These are phyloP conservation scores for Arctostaphylos glauca DNA, from an alignment of 148 eudicot genomes.

Conservation along the genomic window DNA sequence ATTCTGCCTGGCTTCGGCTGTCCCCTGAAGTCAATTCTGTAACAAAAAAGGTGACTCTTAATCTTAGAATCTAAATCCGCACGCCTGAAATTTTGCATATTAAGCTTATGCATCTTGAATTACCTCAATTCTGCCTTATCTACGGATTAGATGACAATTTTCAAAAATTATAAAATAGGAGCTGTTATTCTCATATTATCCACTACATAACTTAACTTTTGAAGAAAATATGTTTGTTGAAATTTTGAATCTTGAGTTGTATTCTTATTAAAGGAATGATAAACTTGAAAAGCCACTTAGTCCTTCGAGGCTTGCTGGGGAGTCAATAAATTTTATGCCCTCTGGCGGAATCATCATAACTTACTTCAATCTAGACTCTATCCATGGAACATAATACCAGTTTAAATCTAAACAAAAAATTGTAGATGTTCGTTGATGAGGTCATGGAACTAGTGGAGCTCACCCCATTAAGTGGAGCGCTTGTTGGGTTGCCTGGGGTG, in stretches of 20 bases:
- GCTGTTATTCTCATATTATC: not conserved
- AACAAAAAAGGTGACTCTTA: slow-evolving; percentile 30
- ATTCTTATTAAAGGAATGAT: not conserved
- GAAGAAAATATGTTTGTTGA: not conserved
- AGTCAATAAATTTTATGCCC: not conserved
- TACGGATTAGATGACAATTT: not conserved
- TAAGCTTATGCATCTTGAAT: not conserved
- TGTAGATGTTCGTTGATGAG: slow-evolving; percentile 58
- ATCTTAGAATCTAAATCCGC: not conserved
- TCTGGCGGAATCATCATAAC: not conserved
- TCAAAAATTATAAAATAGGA: not conserved
- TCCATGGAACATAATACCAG: not conserved
- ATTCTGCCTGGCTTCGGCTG: slow-evolving; percentile 58
- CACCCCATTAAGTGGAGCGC: slow-evolving; percentile 36
- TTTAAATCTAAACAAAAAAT: not conserved
- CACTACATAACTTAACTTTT: not conserved
- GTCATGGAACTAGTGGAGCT: slow-evolving; percentile 62
- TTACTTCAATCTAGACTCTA: not conserved
- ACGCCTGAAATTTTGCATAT: not conserved
- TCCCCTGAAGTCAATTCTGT: slow-evolving; percentile 38
- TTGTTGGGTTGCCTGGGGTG: slow-evolving; percentile 57
- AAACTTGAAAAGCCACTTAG: not conserved
- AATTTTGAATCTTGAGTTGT: not conserved
- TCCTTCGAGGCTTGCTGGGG: not conserved
- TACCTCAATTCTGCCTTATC: not conserved